Conservation (phyloP, 495 filamentous ascomycete species). For the Stereocaulon alpinum region DNA sequence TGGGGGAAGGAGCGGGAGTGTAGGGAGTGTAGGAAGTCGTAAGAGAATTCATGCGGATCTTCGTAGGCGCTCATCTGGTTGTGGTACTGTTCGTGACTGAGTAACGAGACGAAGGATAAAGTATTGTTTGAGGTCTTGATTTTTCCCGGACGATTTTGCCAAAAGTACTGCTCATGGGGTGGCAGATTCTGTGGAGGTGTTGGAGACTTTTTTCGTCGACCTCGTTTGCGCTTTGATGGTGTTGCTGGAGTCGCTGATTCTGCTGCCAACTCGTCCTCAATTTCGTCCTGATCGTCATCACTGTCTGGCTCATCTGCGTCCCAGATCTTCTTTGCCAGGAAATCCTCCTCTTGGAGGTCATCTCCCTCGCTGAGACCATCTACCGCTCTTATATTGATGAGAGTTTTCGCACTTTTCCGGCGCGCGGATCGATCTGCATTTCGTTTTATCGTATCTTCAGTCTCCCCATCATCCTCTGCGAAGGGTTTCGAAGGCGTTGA, state of each 20-base stretch:
- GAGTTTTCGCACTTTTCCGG: slow-evolving; percentile 66
- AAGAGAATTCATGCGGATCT: slow-evolving; percentile 64
- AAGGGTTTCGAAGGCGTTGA: slow-evolving; percentile 10
- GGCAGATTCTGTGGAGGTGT: slow-evolving; percentile 73
- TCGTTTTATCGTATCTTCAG: slow-evolving; percentile 24
- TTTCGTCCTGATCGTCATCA: slow-evolving; percentile 31
- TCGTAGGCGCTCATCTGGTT: slow-evolving; percentile 51
- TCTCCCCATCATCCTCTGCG: background rate
- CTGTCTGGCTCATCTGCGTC: slow-evolving; percentile 37
- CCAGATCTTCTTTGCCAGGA: slow-evolving; percentile 62
- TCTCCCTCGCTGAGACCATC: slow-evolving; percentile 45
- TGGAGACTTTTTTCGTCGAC: slow-evolving; percentile 58
- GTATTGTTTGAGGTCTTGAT: slow-evolving; percentile 80
- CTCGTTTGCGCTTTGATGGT: slow-evolving; percentile 51
- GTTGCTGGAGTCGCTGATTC: slow-evolving; percentile 28
- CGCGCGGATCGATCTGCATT: slow-evolving; percentile 76
- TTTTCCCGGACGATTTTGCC: slow-evolving; percentile 73
- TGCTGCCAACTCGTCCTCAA: slow-evolving; percentile 27
- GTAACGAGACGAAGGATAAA: slow-evolving; percentile 59
- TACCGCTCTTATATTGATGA: slow-evolving; percentile 54
- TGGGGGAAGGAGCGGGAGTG: slow-evolving; percentile 78
- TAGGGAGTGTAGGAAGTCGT: slow-evolving; percentile 58
- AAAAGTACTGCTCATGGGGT: slow-evolving; percentile 85
- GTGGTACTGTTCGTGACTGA: slow-evolving; percentile 90
- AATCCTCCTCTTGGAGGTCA: slow-evolving; percentile 62